Base-by-base conservation (phyloP, 352 stramenopile genomes). In the Aphanomyces stellatus region DNA sequence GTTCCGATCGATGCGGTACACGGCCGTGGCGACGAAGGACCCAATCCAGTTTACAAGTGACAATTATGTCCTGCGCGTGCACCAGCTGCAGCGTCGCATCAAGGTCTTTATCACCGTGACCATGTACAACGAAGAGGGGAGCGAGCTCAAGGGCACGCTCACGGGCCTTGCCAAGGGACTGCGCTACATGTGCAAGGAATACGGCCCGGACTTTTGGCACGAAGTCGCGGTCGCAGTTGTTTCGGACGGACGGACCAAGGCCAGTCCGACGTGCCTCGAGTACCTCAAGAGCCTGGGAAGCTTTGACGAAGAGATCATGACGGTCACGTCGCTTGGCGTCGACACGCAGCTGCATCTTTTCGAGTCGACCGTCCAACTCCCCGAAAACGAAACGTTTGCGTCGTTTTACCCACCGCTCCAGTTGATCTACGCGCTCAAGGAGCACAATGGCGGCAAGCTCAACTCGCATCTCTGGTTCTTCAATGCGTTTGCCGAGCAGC, bases 381-480 rank as follows among this genome's bases (percentile, higher is more conserved):
- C 77, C 10, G 62, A 72, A 1, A 74, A 80, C 41, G 65, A 76
- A 42, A 80, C 76, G 55, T 70, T 56, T 65, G 75, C 80, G 37
- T 49, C 71, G 19, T 86, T 72, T 46, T 80, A 81, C 49, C 74
- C 74, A 2, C 78, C 78, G 15, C 71, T 86, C 24, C 78, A 82
- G 65, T 56, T 83, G 35, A 75, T 81, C 17, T 80, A 76, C 63
- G 78, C 71, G 31, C 71, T 86, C 30, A 86, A 86, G 46, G 76
- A 86, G 65, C 51, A 76, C 62, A 81, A 80, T 25, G 71, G 69
- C 15, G 76, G 78, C 64, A 80, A 83, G 59, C 69, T 86, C 15
- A 74, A 82, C 66, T 82, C 76, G 27, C 78, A 83, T 51, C 28
- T 82, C 24, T 86, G 76, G 78, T 83, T 83, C 64, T 86, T 83